phyloP scores from a whole-genome alignment of 2,329 filamentous ascomycete genomes.

The Colletotrichum horii region DNA sequence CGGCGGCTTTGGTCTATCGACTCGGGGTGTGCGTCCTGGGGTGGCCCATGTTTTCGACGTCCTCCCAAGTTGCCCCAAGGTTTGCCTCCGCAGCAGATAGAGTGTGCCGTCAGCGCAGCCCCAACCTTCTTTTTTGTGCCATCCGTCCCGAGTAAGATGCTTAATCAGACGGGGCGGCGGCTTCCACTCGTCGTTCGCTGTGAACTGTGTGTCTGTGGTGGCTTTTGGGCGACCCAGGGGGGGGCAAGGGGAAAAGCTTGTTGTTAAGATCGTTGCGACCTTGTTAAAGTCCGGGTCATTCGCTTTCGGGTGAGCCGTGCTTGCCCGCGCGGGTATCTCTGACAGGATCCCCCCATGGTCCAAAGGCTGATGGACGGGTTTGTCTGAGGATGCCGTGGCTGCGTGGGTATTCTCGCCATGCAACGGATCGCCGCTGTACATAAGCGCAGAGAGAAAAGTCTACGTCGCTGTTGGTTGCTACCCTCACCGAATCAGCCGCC shows the following conservation, averaged over 20 bases:
- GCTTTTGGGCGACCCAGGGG: not conserved
- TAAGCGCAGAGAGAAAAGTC: not conserved
- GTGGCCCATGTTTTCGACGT: not conserved
- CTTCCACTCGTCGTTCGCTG: not conserved
- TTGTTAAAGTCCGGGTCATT: not conserved
- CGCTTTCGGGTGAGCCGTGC: not conserved
- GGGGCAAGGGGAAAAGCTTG: not conserved
- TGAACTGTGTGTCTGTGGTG: not conserved
- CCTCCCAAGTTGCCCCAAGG: not conserved
- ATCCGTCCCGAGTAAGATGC: constrained; percentile 8
- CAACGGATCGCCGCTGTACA: not conserved
- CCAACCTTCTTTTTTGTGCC: not conserved
- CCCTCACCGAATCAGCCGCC: not conserved
- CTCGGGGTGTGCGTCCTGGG: not conserved
- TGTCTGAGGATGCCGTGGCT: not conserved
- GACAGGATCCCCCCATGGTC: not conserved
- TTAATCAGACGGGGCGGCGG: constrained; percentile 4
- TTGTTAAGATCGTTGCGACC: constrained; percentile 1
- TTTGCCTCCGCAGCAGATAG: not conserved
- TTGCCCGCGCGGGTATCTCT: not conserved
- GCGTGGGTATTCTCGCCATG: not conserved
- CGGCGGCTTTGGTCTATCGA: not conserved
- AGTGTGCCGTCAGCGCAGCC: not conserved
- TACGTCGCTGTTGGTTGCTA: not conserved
- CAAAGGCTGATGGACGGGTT: not conserved